phyloP scores from a whole-genome alignment of 2,329 filamentous ascomycete genomes.

The Graphilbum sp. region DNA sequence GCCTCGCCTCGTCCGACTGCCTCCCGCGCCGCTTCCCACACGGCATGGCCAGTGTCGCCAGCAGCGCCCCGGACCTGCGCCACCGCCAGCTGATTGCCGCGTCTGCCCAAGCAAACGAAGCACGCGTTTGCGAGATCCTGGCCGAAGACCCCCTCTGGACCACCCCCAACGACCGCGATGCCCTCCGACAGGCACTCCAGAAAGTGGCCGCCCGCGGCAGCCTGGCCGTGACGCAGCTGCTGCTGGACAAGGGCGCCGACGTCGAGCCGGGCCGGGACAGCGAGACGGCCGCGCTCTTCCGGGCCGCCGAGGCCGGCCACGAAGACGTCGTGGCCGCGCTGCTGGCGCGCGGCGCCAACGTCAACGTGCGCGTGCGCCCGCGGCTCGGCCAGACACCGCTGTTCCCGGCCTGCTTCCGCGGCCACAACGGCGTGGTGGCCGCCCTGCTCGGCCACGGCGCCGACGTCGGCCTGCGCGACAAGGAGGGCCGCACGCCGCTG shows the following conservation, averaged over 20 bases:
- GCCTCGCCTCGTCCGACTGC: background rate
- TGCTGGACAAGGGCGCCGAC: conserved; percentile 22
- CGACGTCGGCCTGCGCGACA: conserved; percentile 18
- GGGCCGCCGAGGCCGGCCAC: conserved; percentile 21
- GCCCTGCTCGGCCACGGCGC: conserved; percentile 17
- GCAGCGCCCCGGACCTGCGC: conserved; percentile 20
- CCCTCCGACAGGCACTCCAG: conserved; percentile 21
- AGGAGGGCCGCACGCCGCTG: conserved; percentile 20
- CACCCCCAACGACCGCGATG: conserved; percentile 17
- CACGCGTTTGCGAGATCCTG: conserved; percentile 19
- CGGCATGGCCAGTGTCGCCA: conserved; percentile 16
- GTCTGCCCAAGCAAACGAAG: conserved; percentile 20
- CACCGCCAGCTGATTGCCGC: conserved; percentile 21
- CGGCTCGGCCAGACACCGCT: conserved; percentile 19
- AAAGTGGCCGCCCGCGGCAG: conserved; percentile 20
- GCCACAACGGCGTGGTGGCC: conserved; percentile 17
- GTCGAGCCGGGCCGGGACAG: conserved; percentile 17
- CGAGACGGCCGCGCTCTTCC: conserved; percentile 20
- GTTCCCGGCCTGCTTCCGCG: conserved; percentile 18
- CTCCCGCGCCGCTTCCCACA: background rate
- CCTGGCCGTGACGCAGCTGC: conserved; percentile 18
- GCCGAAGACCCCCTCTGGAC: conserved; percentile 19
- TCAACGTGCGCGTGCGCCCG: conserved; percentile 14
- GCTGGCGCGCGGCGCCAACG: conserved; percentile 16
- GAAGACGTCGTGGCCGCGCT: conserved; percentile 17